Base-by-base conservation (phyloP, 306 rosid genomes). In the Prosopis cineraria region DNA sequence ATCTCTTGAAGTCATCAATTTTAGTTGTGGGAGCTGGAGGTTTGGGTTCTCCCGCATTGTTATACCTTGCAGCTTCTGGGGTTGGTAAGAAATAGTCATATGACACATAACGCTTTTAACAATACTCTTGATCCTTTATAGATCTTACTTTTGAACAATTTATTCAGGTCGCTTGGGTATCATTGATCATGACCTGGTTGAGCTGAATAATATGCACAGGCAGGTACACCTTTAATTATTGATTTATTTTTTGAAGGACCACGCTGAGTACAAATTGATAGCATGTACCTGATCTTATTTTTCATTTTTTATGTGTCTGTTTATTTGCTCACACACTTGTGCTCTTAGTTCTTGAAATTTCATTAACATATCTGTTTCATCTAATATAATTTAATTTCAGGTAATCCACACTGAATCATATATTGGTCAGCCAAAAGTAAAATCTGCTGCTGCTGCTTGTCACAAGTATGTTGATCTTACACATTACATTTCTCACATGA, bases 11-110 rank as follows among this genome's bases (percentile, higher is more conserved):
- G 72, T 86, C 99, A 2, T 93, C 96, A 60, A 84, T 95, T 74
- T 86, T 93, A 68, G 98, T 95, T 40, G 91, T 93, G 74, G 99
- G 99, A 79, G 98, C 97, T 34, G 98, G 98, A 44, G 98, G 98
- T 37, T 85, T 94, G 82, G 97, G 98, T 70, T 93, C 98, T 36
- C 95, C 97, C 12, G 98, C 97, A 2, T 85, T 94, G 78, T 80
- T 94, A 56, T 92, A 94, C 85, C 91, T 94, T 53, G 97, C 93
- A 29, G 97, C 98, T 78, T 77, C 89, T 81, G 98, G 98, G 70
- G 93, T 86, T 78, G 98, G 98, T 91, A 91, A 78, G 59, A 40
- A 3, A 10, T 5, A 10, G 45, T 64, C 45, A 34, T 73, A 72
- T 48, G 16, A 14, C 59, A n/a, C 72, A 1, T 48, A 48, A 11